A percentile compares a stretch with the other conserved stretches of the same genome.
These are phyloP conservation scores for Euryodendron excelsum DNA, from an alignment of 148 eudicot species.

Conservation along the genomic window DNA sequence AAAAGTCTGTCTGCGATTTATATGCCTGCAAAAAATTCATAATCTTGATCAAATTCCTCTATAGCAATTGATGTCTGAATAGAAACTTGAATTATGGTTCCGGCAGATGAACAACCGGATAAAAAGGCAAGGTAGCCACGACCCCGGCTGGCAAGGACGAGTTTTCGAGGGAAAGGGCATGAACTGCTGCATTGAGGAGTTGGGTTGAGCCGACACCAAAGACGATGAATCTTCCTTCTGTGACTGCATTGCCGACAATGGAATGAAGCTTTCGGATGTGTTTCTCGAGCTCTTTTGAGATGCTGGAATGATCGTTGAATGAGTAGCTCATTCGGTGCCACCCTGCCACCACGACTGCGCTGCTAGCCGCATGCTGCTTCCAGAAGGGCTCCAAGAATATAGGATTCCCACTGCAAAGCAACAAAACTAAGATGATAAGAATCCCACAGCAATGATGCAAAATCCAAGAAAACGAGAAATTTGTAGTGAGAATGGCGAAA, in stretches of 20 bases:
- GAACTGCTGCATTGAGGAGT: conserved; percentile 48
- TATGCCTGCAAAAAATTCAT: conserved; percentile 33
- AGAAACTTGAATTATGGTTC: background rate
- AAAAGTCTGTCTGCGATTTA: conserved; percentile 39
- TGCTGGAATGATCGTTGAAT: background rate
- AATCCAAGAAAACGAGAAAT: too few species aligned
- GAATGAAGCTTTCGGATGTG: conserved; percentile 32
- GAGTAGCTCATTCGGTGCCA: conserved; percentile 48
- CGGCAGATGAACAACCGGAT: conserved; percentile 17
- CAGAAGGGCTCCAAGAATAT: conserved; percentile 43
- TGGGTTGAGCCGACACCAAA: conserved; percentile 48
- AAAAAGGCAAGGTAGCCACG: conserved; percentile 36
- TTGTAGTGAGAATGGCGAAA: too few species aligned
- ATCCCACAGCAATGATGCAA: too few species aligned
- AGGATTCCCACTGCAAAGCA: conserved; percentile 38
- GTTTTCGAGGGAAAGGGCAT: conserved; percentile 29
- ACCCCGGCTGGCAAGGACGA: conserved; percentile 25
- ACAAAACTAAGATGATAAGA: too few species aligned
- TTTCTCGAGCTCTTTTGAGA: conserved; percentile 28
- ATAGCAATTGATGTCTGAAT: background rate
- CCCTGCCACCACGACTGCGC: conserved; percentile 38
- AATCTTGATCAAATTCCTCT: background rate
- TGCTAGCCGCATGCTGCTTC: conserved; percentile 31
- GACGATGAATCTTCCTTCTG: conserved; percentile 32
- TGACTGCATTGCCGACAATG: conserved; percentile 34